Conservation (phyloP, 1,139 yeast species). For the Yamadazyma aaseri region DNA sequence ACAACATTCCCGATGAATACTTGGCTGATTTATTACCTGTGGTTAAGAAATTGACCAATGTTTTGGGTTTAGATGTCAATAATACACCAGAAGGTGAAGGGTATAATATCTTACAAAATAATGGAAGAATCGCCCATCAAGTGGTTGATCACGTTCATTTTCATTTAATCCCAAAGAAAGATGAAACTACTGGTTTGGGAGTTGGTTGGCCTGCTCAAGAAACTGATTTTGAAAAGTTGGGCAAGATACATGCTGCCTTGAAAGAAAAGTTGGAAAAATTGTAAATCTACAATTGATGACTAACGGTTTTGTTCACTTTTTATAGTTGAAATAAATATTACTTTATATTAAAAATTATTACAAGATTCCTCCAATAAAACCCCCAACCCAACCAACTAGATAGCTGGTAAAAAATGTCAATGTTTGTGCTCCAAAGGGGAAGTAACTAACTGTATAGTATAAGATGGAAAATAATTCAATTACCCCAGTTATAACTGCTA, state of each 20-base stretch:
- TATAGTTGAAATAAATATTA: constrained; percentile 1
- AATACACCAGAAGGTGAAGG: constrained; percentile 71
- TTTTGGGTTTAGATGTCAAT: constrained; percentile 59
- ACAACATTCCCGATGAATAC: constrained; percentile 88
- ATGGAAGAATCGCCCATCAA: constrained; percentile 92
- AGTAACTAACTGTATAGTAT: constrained; percentile 87
- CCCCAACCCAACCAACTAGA: constrained; percentile 74
- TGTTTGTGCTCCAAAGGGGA: constrained; percentile 93
- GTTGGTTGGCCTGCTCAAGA: constrained; percentile 93
- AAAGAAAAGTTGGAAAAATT: constrained; percentile 48
- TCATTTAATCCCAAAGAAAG: constrained; percentile 89
- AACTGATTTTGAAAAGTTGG: constrained; percentile 69
- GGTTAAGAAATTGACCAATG: constrained; percentile 78
- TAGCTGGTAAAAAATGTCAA: constrained; percentile 78
- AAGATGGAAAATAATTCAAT: constrained; percentile 81
- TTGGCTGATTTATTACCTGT: constrained; percentile 82
- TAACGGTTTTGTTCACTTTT: not conserved
- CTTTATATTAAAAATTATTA: constrained; percentile 11
- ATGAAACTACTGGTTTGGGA: constrained; percentile 64
- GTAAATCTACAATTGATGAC: constrained; percentile 3
- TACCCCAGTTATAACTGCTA: constrained; percentile 74
- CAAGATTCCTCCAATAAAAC: constrained; percentile 48
- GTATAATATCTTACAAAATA: constrained; percentile 87
- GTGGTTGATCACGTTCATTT: constrained; percentile 93
- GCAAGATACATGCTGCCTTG: constrained; percentile 62